phyloP scores from a whole-genome alignment of 768 basidiomycete genomes.

The Tremella yokohamensis region DNA sequence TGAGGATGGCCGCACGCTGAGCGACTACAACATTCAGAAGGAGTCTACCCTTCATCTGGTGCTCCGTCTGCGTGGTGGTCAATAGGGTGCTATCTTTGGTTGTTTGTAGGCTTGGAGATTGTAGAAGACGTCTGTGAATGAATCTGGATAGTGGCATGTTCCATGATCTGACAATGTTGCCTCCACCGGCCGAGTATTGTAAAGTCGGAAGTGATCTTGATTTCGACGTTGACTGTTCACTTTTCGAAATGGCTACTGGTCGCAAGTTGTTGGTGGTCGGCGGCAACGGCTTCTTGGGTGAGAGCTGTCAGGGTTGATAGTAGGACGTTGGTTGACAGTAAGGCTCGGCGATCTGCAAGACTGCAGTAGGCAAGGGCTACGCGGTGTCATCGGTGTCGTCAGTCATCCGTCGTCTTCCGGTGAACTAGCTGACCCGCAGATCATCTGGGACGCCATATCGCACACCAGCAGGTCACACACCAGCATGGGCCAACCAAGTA shows the following conservation, averaged over 20 bases:
- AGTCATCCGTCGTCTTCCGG: constrained; percentile 4
- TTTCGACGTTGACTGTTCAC: too few species aligned
- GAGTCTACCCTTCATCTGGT: constrained; percentile 98
- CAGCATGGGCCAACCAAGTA: constrained; percentile 73
- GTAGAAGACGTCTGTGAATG: background rate
- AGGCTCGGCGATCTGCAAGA: constrained; percentile 91
- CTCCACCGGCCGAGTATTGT: too few species aligned
- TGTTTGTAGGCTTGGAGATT: background rate
- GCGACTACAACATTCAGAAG: constrained; percentile 68
- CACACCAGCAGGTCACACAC: constrained; percentile 84
- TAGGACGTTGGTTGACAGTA: constrained; percentile 10
- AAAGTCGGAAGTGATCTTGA: too few species aligned
- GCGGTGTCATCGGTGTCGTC: constrained; percentile 87
- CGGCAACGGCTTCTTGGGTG: constrained; percentile 97
- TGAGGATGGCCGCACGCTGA: constrained; percentile 44
- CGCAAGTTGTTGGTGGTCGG: constrained; percentile 82
- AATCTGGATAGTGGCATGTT: too few species aligned
- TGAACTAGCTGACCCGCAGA: constrained; percentile 54
- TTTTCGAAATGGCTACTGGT: constrained; percentile 8
- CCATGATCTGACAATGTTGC: background rate
- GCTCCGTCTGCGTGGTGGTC: constrained; percentile 96
- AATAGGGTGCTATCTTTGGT: constrained; percentile 57
- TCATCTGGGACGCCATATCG: constrained; percentile 79
- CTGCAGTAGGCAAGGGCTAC: constrained; percentile 78
- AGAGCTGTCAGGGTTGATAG: constrained; percentile 19